These are phyloP conservation scores for Ceriops decandra DNA, from an alignment of 345 rosid species.

Conservation along the genomic window DNA sequence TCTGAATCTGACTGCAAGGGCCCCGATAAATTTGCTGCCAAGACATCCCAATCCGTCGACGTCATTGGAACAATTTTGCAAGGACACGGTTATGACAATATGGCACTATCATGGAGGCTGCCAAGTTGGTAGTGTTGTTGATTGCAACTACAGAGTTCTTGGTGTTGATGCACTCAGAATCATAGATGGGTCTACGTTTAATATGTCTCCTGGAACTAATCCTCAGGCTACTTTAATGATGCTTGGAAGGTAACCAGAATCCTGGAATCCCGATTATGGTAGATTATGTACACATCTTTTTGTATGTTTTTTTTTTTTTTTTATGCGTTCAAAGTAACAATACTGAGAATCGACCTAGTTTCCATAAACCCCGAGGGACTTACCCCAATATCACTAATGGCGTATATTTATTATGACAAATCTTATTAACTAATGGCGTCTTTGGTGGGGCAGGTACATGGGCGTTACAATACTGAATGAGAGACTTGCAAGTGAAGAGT, in stretches of 20 bases:
- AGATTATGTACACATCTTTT: too few species aligned
- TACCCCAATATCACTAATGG: too few species aligned
- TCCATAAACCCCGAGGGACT: too few species aligned
- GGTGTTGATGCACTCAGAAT: constrained; percentile 27
- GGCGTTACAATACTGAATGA: constrained; percentile 42
- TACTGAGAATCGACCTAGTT: too few species aligned
- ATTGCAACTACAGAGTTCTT: constrained; percentile 19
- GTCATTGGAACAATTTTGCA: constrained; percentile 23
- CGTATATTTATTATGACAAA: too few species aligned
- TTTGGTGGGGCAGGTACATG: constrained; percentile 50
- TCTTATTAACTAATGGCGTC: background rate
- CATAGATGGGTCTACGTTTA: constrained; percentile 30
- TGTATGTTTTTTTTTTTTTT: too few species aligned
- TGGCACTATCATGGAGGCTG: constrained; percentile 40
- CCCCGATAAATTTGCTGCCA: constrained; percentile 23
- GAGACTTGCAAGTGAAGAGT: constrained; percentile 32
- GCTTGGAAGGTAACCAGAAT: constrained; percentile 24
- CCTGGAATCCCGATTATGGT: background rate
- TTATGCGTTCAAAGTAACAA: too few species aligned
- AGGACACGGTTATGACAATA: constrained; percentile 31
- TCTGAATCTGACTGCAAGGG: constrained; percentile 24
- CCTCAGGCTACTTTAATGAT: constrained; percentile 33
- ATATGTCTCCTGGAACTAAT: constrained; percentile 29
- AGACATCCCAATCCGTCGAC: constrained; percentile 15
- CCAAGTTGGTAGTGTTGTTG: constrained; percentile 27